Evolutionary conservation across 306 rosid genomes (phyloP).

Genomic region (Abrus precatorius): DNA sequence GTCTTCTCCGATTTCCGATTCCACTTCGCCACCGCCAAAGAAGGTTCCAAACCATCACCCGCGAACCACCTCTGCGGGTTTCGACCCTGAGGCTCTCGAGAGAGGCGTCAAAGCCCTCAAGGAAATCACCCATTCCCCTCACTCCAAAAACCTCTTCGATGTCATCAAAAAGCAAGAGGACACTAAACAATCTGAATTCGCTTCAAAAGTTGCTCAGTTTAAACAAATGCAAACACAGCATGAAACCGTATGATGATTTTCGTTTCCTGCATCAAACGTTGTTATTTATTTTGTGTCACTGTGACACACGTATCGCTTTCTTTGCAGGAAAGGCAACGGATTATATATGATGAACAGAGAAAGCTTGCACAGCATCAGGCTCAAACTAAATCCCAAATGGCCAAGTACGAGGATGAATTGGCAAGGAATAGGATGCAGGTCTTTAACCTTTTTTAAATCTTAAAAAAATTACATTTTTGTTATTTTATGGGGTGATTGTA

Average conservation of each 20-base stretch:
- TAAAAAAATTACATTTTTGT: not conserved
- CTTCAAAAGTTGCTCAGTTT: conserved; percentile 76
- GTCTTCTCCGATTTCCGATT: too few species aligned
- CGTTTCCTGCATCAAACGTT: not conserved
- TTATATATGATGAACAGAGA: conserved; percentile 90
- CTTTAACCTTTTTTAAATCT: conserved; percentile 32
- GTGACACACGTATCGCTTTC: not conserved
- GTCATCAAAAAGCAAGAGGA: conserved; percentile 78
- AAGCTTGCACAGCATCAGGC: conserved; percentile 95
- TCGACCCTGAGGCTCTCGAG: conserved; percentile 89
- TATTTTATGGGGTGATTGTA: conserved; percentile 9
- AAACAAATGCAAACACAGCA: conserved; percentile 79
- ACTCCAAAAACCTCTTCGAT: conserved; percentile 58
- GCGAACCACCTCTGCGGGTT: conserved; percentile 83
- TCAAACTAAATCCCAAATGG: conserved; percentile 92
- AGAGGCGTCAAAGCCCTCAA: conserved; percentile 72
- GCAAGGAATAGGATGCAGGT: conserved; percentile 97
- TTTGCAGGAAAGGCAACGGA: conserved; percentile 88
- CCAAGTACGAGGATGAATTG: conserved; percentile 89
- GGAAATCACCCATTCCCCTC: conserved; percentile 62
- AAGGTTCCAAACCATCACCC: conserved; percentile 84
- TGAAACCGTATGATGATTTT: conserved; percentile 66
- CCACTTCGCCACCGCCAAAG: conserved; percentile 29
- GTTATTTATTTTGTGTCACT: not conserved
- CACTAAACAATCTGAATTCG: conserved; percentile 73